Conservation (phyloP, 2,329 filamentous ascomycete genomes). For the Alternaria rosae region DNA sequence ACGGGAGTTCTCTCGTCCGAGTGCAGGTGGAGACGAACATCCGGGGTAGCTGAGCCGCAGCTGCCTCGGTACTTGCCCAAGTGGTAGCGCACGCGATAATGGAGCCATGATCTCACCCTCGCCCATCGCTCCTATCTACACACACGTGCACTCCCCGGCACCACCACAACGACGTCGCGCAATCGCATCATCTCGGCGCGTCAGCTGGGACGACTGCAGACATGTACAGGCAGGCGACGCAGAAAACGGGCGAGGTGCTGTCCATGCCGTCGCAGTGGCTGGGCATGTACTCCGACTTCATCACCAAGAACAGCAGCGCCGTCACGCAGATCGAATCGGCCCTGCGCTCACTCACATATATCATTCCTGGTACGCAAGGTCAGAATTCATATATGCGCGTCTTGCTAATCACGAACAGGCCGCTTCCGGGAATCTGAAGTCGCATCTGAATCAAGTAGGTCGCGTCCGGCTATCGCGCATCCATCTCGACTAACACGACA, state of each 20-base stretch:
- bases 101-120: constrained; percentile 35
- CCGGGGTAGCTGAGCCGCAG: constrained; percentile 20
- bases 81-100: constrained; percentile 11
- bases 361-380: constrained; percentile 75
- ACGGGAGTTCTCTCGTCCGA: neutral
- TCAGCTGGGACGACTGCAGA: constrained; percentile 27
- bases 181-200: constrained; percentile 17
- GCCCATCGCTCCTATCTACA: constrained; percentile 32
- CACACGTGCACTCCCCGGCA: constrained; percentile 25
- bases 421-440: constrained; percentile 92
- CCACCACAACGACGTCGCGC: constrained; percentile 25
- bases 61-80: constrained; percentile 43
- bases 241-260: constrained; percentile 57
- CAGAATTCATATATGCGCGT: neutral
- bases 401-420: constrained; percentile 57
- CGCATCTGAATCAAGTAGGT: constrained; percentile 81
- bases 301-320: constrained; percentile 91
- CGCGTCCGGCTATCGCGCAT: constrained; percentile 11
- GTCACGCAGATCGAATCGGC: constrained; percentile 96
- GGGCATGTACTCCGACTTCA: constrained; percentile 82
- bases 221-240: constrained; percentile 51
- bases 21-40: constrained; percentile 8
- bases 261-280: constrained; percentile 71
- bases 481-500: constrained; percentile 23
- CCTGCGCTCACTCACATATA: constrained; percentile 90